These are phyloP conservation scores for Torulaspora microellipsoides DNA, from an alignment of 805 yeast species.

Conservation along the genomic window DNA sequence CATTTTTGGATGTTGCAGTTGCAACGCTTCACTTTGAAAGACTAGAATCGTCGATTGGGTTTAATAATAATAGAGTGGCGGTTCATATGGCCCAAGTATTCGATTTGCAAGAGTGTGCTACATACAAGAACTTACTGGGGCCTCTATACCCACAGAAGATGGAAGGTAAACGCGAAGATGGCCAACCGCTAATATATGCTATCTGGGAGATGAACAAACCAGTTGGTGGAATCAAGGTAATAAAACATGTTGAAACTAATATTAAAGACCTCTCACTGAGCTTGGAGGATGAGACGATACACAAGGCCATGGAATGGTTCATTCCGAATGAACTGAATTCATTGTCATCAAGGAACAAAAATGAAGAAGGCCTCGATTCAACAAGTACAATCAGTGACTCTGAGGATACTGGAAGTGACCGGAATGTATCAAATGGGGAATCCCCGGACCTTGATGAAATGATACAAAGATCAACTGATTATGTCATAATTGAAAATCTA, in stretches of 20 bases:
- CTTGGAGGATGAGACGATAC: constrained; percentile 67
- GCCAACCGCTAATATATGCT: constrained; percentile 40
- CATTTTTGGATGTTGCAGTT: constrained; percentile 67
- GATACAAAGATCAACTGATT: constrained; percentile 71
- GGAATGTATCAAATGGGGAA: constrained; percentile 13
- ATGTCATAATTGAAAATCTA: constrained; percentile 61
- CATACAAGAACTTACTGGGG: constrained; percentile 67
- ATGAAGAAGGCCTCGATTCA: constrained; percentile 12
- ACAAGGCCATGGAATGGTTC: constrained; percentile 58
- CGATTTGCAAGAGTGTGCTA: constrained; percentile 52
- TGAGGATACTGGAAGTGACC: constrained; percentile 10
- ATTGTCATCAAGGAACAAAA: constrained; percentile 14
- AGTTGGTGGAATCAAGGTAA: constrained; percentile 86
- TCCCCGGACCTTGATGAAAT: constrained; percentile 50
- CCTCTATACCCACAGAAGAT: constrained; percentile 37
- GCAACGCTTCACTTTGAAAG: constrained; percentile 58
- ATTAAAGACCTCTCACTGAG: constrained; percentile 67
- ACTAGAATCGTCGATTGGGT: constrained; percentile 59
- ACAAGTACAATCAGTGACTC: constrained; percentile 8
- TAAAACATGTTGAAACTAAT: constrained; percentile 56
- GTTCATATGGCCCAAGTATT: constrained; percentile 64
- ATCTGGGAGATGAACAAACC: constrained; percentile 80
- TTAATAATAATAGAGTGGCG: constrained; percentile 56
- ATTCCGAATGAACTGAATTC: constrained; percentile 50
- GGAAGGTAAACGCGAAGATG: constrained; percentile 10